phyloP scores from a whole-genome alignment of 2,329 filamentous ascomycete species.

The Dryadomyces sulphureus region DNA sequence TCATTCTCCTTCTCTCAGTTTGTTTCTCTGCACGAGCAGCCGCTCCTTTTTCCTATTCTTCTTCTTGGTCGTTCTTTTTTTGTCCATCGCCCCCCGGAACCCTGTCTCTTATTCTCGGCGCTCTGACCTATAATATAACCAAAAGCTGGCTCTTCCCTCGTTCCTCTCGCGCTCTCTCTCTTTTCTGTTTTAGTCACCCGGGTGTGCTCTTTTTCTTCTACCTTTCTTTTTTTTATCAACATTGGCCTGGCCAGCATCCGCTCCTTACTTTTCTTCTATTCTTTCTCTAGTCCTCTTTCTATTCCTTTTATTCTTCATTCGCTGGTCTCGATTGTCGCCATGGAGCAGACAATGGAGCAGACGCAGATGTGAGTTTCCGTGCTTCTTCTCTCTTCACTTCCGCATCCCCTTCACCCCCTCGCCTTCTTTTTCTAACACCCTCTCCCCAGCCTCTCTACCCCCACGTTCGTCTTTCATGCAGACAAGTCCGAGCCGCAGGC shows the following conservation, averaged over 20 bases:
- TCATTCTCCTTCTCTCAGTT: not conserved
- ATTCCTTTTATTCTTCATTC: not conserved
- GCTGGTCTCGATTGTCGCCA: too few species aligned
- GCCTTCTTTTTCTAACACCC: not conserved
- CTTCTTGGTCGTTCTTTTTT: not conserved
- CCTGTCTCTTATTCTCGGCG: not conserved
- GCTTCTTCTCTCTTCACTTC: not conserved
- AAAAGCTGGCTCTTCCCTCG: not conserved
- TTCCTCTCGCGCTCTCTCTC: not conserved
- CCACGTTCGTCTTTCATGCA: too few species aligned
- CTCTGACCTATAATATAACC: not conserved
- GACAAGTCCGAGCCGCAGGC: too few species aligned
- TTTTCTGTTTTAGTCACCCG: slow-evolving; percentile 8
- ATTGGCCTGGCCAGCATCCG: too few species aligned
- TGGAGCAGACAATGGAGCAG: too few species aligned
- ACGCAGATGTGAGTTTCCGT: too few species aligned
- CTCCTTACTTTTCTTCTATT: too few species aligned
- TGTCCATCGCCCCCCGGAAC: not conserved
- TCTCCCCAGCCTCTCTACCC: not conserved
- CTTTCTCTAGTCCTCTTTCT: not conserved
- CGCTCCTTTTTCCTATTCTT: not conserved
- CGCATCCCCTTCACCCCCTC: not conserved
- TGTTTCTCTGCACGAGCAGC: not conserved
- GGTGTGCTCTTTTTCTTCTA: not conserved
- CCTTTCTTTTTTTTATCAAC: too few species aligned